Evolutionary conservation across 805 yeast species (phyloP).

Genomic region (Brettanomyces bruxellensis): DNA sequence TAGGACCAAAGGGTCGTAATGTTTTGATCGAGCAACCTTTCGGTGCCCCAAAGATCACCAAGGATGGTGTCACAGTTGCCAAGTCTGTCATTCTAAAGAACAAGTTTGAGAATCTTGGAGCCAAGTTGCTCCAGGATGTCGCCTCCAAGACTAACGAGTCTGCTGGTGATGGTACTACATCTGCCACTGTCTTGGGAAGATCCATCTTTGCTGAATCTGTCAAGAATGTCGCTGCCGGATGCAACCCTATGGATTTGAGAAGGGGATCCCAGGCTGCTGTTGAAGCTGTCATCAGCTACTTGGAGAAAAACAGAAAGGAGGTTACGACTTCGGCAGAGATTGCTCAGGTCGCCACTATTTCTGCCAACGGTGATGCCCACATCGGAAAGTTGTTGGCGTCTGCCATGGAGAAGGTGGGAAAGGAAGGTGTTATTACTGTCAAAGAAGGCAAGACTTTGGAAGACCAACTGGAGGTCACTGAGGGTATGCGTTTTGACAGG

Average conservation of each 20-base stretch:
- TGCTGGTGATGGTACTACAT: conserved; percentile 98
- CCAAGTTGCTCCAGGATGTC: conserved; percentile 89
- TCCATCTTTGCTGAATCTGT: conserved; percentile 92
- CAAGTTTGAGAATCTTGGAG: conserved; percentile 94
- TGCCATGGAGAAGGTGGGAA: conserved; percentile 98
- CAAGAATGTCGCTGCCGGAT: conserved; percentile 96
- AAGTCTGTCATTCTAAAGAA: conserved; percentile 72
- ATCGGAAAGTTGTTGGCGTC: conserved; percentile 85
- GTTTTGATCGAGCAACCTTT: conserved; percentile 94
- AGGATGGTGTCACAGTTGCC: conserved; percentile 98
- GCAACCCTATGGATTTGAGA: conserved; percentile 97
- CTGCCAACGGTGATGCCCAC: conserved; percentile 93
- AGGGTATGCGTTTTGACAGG: conserved; percentile 97
- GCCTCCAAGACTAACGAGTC: conserved; percentile 95
- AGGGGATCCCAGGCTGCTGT: conserved; percentile 97
- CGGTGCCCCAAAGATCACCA: conserved; percentile 96
- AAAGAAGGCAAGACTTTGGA: conserved; percentile 95
- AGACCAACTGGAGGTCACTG: conserved; percentile 93
- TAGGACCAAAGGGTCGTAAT: conserved; percentile 97
- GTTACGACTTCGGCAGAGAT: conserved; percentile 91
- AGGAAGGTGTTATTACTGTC: conserved; percentile 97
- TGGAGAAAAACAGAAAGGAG: conserved; percentile 81
- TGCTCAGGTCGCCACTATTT: conserved; percentile 96
- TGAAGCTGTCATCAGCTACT: conserved; percentile 78
- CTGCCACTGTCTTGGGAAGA: conserved; percentile 94